A percentile compares a stretch with the other conserved stretches of the same genome.
Evolutionary conservation across 805 yeast species (phyloP).

Genomic region (Metschnikowia rubicola): DNA sequence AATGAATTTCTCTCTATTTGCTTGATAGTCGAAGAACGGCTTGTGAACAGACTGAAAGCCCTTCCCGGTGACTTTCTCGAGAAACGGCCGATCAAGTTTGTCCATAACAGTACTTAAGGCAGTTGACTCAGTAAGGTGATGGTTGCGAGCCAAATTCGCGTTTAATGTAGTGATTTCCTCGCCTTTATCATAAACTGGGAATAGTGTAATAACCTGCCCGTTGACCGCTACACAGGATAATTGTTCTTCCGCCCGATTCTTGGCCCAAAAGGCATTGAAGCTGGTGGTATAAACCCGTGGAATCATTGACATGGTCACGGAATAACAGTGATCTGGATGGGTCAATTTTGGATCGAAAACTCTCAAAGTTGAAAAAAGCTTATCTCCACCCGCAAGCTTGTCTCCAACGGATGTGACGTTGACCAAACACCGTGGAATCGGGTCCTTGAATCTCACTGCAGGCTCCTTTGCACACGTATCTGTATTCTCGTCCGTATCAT

Average conservation of each 20-base stretch:
- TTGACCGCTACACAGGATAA: conserved; percentile 33
- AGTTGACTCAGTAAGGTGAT: background rate
- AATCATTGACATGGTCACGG: conserved; percentile 25
- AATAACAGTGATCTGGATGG: conserved; percentile 5
- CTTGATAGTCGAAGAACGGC: conserved; percentile 32
- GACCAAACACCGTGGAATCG: conserved; percentile 30
- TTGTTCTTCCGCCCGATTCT: conserved; percentile 5
- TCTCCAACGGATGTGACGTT: conserved; percentile 25
- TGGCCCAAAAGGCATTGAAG: conserved; percentile 23
- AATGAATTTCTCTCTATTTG: conserved; percentile 23
- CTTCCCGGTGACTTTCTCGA: conserved; percentile 37
- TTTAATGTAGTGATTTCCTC: conserved; percentile 17
- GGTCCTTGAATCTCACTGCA: conserved; percentile 27
- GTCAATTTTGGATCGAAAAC: conserved; percentile 19
- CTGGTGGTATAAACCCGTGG: conserved; percentile 30
- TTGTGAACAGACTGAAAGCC: conserved; percentile 35
- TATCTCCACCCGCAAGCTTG: conserved; percentile 32
- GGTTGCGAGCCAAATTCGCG: conserved; percentile 10
- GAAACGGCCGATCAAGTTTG: conserved; percentile 31
- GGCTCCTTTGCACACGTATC: background rate
- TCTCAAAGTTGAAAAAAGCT: conserved; percentile 31
- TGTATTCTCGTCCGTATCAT: background rate
- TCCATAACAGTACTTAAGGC: conserved; percentile 11
- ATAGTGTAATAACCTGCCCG: conserved; percentile 30
- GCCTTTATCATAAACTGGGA: conserved; percentile 8